These are phyloP conservation scores for Cordia subcordata DNA, from an alignment of 257 asterid species.

Conservation along the genomic window DNA sequence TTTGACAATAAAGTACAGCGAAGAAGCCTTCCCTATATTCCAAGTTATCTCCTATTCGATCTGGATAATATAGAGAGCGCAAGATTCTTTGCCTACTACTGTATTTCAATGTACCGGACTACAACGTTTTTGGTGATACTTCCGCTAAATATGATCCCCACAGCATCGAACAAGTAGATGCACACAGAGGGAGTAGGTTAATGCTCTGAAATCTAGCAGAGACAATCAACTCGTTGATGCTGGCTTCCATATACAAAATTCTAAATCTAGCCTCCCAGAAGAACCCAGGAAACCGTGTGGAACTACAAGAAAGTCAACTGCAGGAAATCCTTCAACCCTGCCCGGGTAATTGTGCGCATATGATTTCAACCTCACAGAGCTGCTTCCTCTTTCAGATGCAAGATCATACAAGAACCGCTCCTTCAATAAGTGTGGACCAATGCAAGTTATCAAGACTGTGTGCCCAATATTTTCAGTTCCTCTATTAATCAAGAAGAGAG, in stretches of 20 bases:
- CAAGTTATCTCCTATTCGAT: neutral
- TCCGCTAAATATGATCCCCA: neutral
- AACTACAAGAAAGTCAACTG: slow-evolving; percentile 73
- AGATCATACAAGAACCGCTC: slow-evolving; percentile 65
- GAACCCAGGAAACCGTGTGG: slow-evolving; percentile 54
- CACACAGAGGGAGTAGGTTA: neutral
- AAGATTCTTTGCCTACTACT: too few relatives aligned
- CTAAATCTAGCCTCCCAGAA: slow-evolving; percentile 60
- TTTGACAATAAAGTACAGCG: neutral
- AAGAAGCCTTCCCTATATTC: neutral
- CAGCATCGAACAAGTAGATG: neutral
- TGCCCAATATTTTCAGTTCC: slow-evolving; percentile 72
- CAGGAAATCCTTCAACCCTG: slow-evolving; percentile 63
- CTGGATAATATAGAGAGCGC: too few relatives aligned
- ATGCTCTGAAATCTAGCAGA: neutral
- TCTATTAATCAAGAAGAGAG: slow-evolving; percentile 67
- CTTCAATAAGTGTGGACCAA: slow-evolving; percentile 61
- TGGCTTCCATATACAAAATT: slow-evolving; percentile 80
- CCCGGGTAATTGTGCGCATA: slow-evolving; percentile 67
- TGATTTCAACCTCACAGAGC: slow-evolving; percentile 80
- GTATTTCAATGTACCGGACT: neutral
- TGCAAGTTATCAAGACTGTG: slow-evolving; percentile 67
- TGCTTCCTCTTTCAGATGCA: slow-evolving; percentile 74
- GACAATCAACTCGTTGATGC: slow-evolving; percentile 4
- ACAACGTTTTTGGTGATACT: neutral